Evolutionary conservation across 805 yeast species (phyloP).

Genomic region (Candida alai): DNA sequence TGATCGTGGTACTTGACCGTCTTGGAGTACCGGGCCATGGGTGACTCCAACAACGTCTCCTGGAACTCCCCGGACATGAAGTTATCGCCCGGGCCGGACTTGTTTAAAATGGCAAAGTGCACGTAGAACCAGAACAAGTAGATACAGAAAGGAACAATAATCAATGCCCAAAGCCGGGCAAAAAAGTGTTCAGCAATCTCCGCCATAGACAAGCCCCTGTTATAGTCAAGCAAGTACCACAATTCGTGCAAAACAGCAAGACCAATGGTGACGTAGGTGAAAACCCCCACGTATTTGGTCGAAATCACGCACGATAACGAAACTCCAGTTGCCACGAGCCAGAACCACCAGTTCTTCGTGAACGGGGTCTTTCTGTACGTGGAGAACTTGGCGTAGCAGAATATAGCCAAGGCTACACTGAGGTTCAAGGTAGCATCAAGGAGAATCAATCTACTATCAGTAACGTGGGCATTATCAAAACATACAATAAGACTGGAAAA

Average conservation of each 20-base stretch:
- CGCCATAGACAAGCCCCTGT: conserved; percentile 57
- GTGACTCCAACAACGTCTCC: conserved; percentile 83
- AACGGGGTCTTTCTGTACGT: conserved; percentile 65
- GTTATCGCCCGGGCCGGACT: conserved; percentile 93
- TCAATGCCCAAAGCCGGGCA: conserved; percentile 67
- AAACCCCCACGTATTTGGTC: conserved; percentile 93
- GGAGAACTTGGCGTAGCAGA: conserved; percentile 74
- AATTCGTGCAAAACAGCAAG: conserved; percentile 79
- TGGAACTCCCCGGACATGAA: conserved; percentile 97
- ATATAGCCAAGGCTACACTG: conserved; percentile 78
- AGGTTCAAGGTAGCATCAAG: conserved; percentile 87
- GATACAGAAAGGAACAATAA: conserved; percentile 75
- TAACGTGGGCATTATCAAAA: conserved; percentile 85
- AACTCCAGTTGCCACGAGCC: conserved; percentile 83
- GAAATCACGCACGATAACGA: conserved; percentile 88
- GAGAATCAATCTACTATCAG: conserved; percentile 85
- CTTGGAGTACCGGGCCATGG: conserved; percentile 65
- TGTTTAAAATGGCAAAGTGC: conserved; percentile 76
- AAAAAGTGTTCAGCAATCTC: conserved; percentile 64
- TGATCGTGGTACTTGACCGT: conserved; percentile 72
- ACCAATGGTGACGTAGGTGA: conserved; percentile 87
- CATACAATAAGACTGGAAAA: conserved; percentile 73
- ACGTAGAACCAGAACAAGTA: conserved; percentile 89
- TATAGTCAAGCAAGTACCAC: conserved; percentile 80
- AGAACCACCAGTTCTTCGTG: conserved; percentile 72